Evolutionary conservation across 345 rosid species (phyloP).

Genomic region (Populus pruinosa): DNA sequence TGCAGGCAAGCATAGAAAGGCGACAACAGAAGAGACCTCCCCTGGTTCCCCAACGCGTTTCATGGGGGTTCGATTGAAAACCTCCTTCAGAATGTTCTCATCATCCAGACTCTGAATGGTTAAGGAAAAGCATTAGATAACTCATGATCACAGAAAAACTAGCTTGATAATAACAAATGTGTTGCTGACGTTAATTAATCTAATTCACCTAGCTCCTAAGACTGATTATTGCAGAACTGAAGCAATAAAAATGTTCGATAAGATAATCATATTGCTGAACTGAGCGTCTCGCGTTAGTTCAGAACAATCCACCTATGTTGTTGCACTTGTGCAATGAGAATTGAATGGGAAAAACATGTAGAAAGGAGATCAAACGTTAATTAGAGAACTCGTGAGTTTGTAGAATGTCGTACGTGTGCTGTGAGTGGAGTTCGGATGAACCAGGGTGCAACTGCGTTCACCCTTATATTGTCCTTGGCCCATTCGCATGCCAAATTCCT

Average conservation of each 20-base stretch:
- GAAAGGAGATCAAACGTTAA: background rate
- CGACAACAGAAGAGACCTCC: background rate
- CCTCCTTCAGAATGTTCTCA: background rate
- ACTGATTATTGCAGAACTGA: no score
- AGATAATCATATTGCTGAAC: no score
- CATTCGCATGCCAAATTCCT: conserved; percentile 1
- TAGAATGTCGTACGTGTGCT: background rate
- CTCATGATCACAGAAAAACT: no score
- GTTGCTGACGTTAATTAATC: no score
- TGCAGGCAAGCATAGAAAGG: background rate
- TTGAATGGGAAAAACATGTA: background rate
- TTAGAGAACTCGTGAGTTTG: background rate
- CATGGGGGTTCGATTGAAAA: background rate
- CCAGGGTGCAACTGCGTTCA: background rate
- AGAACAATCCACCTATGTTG: no score
- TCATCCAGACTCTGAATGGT: background rate
- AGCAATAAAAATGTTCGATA: no score
- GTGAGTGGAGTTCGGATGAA: background rate
- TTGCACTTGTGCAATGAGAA: no score
- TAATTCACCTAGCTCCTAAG: no score
- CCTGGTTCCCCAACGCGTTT: background rate
- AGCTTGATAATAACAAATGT: no score
- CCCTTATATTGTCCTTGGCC: conserved; percentile 4
- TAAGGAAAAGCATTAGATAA: background rate
- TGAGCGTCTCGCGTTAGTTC: no score